Evolutionary conservation across 169 alveolate species (phyloP), one percentile per base, ranked within the genome.

Genomic region (Plasmodium fragile): DNA sequence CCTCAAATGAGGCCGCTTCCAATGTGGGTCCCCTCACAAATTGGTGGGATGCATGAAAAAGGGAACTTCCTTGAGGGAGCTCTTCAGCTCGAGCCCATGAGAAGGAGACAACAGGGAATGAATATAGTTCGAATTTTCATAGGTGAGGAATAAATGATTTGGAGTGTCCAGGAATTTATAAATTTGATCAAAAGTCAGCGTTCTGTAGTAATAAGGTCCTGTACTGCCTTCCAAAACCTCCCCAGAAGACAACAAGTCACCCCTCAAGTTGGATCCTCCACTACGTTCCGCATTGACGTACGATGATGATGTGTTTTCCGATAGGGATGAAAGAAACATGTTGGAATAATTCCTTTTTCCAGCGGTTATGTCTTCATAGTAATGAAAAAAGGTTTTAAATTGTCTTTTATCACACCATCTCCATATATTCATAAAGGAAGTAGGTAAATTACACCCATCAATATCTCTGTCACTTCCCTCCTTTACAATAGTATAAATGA

Each of bases 341-440:
- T 65, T 13, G 13, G 75, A 22, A 65, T 65, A 65, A 65, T 65
- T 25, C 30, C 53, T 72, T 43, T 84, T 72, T 13, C 65, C 59
- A 34, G 39, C 25, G 5, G 45, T 25, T 13, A 73, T 30, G 39
- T 53, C 84, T 5, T 85, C 81, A 75, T 85, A 11, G 36, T 85
- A 85, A 75, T 85, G 93, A 85, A 85, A 85, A 55, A 85, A 85
- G 0, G 93, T 49, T 85, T 85, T 85, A 69, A 78, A 89, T 59
- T 89, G 94, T 65, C 94, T 77, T 78, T 89, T 89, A 72, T 89
- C 89, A 89, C 94, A 89, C 94, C 94, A 89, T 2, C 94, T 78
- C 94, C 94, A 89, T 75, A 89, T 89, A 34, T 89, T 77, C 52
- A 89, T 28, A 28, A 59, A 89, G 22, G 94, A 89, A 7, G 73